Evolutionary conservation across 306 rosid genomes (phyloP), one percentile per base, ranked within the genome.

Genomic region (Bauhinia variegata): DNA sequence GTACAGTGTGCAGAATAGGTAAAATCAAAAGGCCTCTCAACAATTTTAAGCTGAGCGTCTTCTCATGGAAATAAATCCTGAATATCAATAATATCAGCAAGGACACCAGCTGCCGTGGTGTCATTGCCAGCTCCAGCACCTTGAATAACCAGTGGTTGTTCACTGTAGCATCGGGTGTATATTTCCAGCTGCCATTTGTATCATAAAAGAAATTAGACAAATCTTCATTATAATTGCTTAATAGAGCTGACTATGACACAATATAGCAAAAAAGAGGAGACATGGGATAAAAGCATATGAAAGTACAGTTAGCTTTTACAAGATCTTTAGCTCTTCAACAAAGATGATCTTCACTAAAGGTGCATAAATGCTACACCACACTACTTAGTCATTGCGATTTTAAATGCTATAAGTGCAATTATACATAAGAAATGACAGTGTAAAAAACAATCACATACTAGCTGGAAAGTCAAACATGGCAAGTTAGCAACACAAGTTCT

Each of bases 121-220:
- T 89, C 98, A 30, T 89, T 89, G 59, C 98, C 98, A 43, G 98
- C 98, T 65, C 98, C 98, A 57, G 98, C 98, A 17, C 98, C 96
- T 84, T 89, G 98, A 81, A 92, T 86, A 54, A 92, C 96, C 61
- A 92, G 84, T 1, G 98, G 96, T 73, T 80, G 92, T 49, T 84
- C 66, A 36, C 63, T 64, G 50, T 92, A 92, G 82, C 96, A 92
- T 71, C 93, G 74, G 36, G 82, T 92, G 76, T 87, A 84, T 66
- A 87, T 56, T 85, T 87, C 98, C 88, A 92, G 65, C 98, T 89
- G 88, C 74, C 74, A 76, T 55, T 76, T 53, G 32, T 74, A 83
- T 60, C 23, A n/a, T n/a, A 57, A 47, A 17, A 38, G 7, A 54
- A 57, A 61, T 60, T 11, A 13, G 62, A 73, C 51, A 73, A 32